phyloP scores from a whole-genome alignment of 306 rosid species.

The Quercus ilex region DNA sequence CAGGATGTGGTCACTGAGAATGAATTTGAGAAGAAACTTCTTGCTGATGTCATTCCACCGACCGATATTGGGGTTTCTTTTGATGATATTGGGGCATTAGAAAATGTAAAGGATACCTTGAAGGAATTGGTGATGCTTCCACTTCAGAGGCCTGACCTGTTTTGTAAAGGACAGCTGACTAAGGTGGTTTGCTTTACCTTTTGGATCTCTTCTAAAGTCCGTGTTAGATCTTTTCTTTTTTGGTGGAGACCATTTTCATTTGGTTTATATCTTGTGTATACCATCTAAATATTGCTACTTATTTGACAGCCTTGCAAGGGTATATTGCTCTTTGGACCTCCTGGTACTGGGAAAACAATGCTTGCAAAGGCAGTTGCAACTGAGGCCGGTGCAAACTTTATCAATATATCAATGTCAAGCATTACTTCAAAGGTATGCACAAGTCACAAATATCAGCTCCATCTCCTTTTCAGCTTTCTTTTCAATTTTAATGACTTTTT shows the following conservation, averaged over 20 bases:
- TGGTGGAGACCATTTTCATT: slow-evolving; percentile 4
- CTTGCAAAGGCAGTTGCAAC: slow-evolving; percentile 99
- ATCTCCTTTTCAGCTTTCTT: not conserved
- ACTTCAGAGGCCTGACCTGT: slow-evolving; percentile 89
- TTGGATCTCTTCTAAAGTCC: too few species aligned
- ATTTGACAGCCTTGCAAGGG: slow-evolving; percentile 89
- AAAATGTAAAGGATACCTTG: slow-evolving; percentile 91
- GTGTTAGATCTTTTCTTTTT: slow-evolving; percentile 2
- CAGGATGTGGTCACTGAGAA: slow-evolving; percentile 97
- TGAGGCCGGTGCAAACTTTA: slow-evolving; percentile 97
- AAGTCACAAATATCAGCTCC: not conserved
- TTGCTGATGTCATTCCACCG: slow-evolving; percentile 90
- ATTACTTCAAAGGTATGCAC: slow-evolving; percentile 78
- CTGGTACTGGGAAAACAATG: slow-evolving; percentile 98
- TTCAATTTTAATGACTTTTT: slow-evolving; percentile 2
- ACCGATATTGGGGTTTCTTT: slow-evolving; percentile 88
- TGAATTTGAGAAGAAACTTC: slow-evolving; percentile 90
- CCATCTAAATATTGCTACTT: slow-evolving; percentile 13
- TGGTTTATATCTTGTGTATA: slow-evolving; percentile 3
- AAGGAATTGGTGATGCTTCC: slow-evolving; percentile 99
- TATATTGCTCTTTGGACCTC: slow-evolving; percentile 93
- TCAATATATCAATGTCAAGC: slow-evolving; percentile 95
- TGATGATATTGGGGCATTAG: slow-evolving; percentile 95
- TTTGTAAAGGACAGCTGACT: slow-evolving; percentile 84
- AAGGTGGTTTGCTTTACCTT: slow-evolving; percentile 45